Evolutionary conservation across 306 rosid genomes (phyloP).

Genomic region (peach (Prunus persica)): DNA sequence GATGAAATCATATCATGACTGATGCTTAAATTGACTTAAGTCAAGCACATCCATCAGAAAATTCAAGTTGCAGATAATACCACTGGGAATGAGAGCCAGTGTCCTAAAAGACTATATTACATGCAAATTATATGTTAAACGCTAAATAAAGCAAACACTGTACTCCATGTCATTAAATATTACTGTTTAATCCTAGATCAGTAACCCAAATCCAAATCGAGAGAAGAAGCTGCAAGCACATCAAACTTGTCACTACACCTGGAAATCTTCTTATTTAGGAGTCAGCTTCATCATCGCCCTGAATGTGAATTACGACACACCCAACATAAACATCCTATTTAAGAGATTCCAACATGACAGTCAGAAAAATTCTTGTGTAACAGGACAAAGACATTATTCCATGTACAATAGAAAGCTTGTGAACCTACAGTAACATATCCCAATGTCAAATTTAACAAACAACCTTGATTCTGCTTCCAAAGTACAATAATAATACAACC

Average conservation of each 20-base stretch:
- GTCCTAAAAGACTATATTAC: slow-evolving; percentile 24
- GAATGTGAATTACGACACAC: slow-evolving; percentile 51
- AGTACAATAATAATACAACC: background rate
- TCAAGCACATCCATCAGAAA: slow-evolving; percentile 17
- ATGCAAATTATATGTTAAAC: slow-evolving; percentile 43
- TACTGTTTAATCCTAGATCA: slow-evolving; percentile 41
- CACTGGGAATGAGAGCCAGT: slow-evolving; percentile 25
- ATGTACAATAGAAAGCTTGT: slow-evolving; percentile 40
- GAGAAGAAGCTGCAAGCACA: slow-evolving; percentile 47
- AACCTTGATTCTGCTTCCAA: slow-evolving; percentile 25
- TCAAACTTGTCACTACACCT: slow-evolving; percentile 59
- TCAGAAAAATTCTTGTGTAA: slow-evolving; percentile 52
- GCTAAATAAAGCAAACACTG: slow-evolving; percentile 34
- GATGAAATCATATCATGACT: slow-evolving; percentile 19
- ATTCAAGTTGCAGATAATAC: slow-evolving; percentile 22
- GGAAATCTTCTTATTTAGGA: slow-evolving; percentile 56
- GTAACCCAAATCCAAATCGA: slow-evolving; percentile 41
- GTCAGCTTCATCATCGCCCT: slow-evolving; percentile 71
- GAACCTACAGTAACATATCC: slow-evolving; percentile 43
- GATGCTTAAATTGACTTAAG: slow-evolving; percentile 7
- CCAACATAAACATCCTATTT: slow-evolving; percentile 65
- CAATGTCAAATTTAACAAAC: slow-evolving; percentile 29
- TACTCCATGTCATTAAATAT: slow-evolving; percentile 36
- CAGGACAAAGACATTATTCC: slow-evolving; percentile 49
- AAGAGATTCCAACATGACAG: slow-evolving; percentile 55